phyloP scores from a whole-genome alignment of 768 basidiomycete genomes.

The Boletus rubescentipes region DNA sequence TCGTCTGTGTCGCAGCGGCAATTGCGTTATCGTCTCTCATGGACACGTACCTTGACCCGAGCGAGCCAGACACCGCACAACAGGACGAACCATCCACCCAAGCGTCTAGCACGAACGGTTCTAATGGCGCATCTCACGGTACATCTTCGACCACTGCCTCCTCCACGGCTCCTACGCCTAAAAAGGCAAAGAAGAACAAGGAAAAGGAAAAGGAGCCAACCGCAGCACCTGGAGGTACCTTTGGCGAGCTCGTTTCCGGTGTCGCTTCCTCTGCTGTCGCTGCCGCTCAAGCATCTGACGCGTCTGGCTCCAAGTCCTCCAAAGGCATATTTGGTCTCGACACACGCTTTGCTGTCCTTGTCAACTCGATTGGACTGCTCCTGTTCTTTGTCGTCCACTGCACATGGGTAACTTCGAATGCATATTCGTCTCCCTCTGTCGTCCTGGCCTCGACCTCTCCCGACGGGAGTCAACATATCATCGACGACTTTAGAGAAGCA shows the following conservation, averaged over 20 bases:
- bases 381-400: constrained; percentile 93
- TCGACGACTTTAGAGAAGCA: constrained; percentile 99
- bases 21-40: constrained; percentile 86
- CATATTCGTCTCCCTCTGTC: constrained; percentile 97
- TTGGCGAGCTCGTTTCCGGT: constrained; percentile 45
- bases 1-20: constrained; percentile 92
- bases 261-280: constrained; percentile 32
- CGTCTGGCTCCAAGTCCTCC: constrained; percentile 14
- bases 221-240: constrained; percentile 33
- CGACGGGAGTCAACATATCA: constrained; percentile 91
- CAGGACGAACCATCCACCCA: constrained; percentile 8
- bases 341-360: constrained; percentile 70
- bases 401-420: constrained; percentile 92
- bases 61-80: constrained; percentile 50
- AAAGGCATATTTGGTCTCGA: constrained; percentile 85
- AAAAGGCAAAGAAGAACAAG: constrained; percentile 59
- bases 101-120: not conserved
- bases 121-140: constrained; percentile 19
- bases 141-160: constrained; percentile 30
- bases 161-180: constrained; percentile 28
- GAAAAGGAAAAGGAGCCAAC: constrained; percentile 53
- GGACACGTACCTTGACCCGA: constrained; percentile 87
- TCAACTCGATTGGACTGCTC: constrained; percentile 76
- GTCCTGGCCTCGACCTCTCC: constrained; percentile 77
- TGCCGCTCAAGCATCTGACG: constrained; percentile 19